Evolutionary conservation across 2,329 filamentous ascomycete genomes (phyloP).

Genomic region (Lasiodiplodia sp.): DNA sequence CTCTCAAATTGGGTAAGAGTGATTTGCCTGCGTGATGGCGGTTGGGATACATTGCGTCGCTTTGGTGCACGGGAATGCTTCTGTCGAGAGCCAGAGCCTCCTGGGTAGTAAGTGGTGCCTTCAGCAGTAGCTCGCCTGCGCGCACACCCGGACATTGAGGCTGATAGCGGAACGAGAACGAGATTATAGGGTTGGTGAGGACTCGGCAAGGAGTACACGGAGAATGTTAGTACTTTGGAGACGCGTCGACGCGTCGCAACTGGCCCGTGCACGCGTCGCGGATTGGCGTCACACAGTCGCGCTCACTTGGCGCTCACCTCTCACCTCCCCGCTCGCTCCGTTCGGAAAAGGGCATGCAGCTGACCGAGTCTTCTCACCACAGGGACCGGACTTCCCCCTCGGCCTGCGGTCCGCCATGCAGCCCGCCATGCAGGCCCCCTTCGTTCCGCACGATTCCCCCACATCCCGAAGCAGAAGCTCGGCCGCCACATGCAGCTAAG

Average conservation of each 20-base stretch:
- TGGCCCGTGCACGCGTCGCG: not conserved
- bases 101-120: not conserved
- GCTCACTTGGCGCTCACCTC: not conserved
- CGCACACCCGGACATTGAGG: not conserved
- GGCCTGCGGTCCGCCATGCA: slow-evolving; percentile 14
- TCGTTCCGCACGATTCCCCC: slow-evolving; percentile 8
- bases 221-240: not conserved
- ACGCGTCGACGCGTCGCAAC: slow-evolving; percentile 3
- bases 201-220: too few species aligned
- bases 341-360: not conserved
- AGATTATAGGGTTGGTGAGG: not conserved
- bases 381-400: slow-evolving; percentile 16
- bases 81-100: not conserved
- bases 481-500: slow-evolving; percentile 18
- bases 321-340: slow-evolving; percentile 1
- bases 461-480: slow-evolving; percentile 17
- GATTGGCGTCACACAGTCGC: not conserved
- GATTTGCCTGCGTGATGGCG: not conserved
- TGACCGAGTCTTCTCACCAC: not conserved
- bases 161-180: not conserved
- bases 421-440: not conserved
- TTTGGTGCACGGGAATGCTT: not conserved
- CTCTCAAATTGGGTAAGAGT: slow-evolving; percentile 26
- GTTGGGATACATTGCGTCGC: not conserved
- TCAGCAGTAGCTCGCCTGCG: not conserved